Base-by-base conservation (phyloP, 75 land plant species). In the Isoetes taiwanensis region DNA sequence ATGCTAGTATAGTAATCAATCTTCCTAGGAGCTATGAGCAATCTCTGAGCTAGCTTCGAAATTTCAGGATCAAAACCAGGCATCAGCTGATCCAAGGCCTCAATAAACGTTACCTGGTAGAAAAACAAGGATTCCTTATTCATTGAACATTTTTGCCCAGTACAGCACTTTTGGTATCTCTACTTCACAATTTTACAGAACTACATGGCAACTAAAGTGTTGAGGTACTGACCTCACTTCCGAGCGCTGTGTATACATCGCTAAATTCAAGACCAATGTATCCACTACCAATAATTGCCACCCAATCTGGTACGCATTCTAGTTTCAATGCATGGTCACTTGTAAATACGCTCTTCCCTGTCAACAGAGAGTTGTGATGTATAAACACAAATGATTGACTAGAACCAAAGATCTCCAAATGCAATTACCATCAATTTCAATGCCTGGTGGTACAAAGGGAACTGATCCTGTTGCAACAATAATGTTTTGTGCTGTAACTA, bases 361-460 rank as follows among this genome's bases (percentile, higher is more conserved):
- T 41, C 63, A 17, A 34, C n/a, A n/a, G n/a, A n/a, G n/a, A n/a
- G n/a, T n/a, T n/a, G n/a, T n/a, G n/a, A n/a, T n/a, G n/a, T n/a
- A n/a, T n/a, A n/a, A n/a, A n/a, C n/a, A n/a, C n/a, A n/a, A n/a
- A n/a, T n/a, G n/a, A n/a, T n/a, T n/a, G n/a, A n/a, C n/a, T n/a
- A n/a, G n/a, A n/a, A n/a, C n/a, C n/a, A n/a, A n/a, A n/a, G n/a
- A n/a, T n/a, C n/a, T n/a, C n/a, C n/a, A n/a, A n/a, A n/a, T n/a
- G n/a, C n/a, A n/a, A n/a, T n/a, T 73, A 93, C 98, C 98, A 79
- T 93, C 95, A 66, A 93, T 78, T 81, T 93, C 98, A 79, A 93
- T 87, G 66, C 98, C 98, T 34, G 81, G 83, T 19, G 98, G 98
- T 1, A 93, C 95, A 69, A 87, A 84, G 9, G 98, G 98, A 58